phyloP scores from a whole-genome alignment of 345 rosid species.

The Bruguiera sexangula region DNA sequence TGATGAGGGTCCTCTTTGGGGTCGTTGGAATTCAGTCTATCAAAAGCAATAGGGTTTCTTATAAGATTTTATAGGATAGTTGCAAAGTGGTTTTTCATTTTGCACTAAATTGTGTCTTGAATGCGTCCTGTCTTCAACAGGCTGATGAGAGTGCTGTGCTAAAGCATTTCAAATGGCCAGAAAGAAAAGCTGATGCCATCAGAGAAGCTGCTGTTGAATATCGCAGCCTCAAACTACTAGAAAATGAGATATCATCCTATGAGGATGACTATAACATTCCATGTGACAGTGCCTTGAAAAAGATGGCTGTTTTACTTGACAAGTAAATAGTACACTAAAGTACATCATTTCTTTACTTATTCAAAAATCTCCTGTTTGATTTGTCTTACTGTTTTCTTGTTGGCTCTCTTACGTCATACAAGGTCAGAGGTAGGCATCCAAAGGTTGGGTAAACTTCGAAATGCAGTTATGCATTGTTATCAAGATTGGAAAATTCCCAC shows the following conservation, averaged over 20 bases:
- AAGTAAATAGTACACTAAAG: conserved; percentile 41
- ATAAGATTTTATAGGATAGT: neutral
- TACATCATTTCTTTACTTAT: conserved; percentile 8
- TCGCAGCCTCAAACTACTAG: conserved; percentile 64
- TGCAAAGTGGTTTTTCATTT: neutral
- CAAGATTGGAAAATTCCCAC: conserved; percentile 67
- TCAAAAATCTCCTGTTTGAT: neutral
- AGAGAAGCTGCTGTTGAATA: conserved; percentile 88
- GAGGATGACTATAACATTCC: conserved; percentile 50
- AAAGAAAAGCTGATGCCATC: conserved; percentile 82
- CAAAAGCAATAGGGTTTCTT: neutral
- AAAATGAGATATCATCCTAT: conserved; percentile 57
- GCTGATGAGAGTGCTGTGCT: conserved; percentile 88
- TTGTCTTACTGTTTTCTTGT: conserved; percentile 10
- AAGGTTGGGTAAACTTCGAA: conserved; percentile 54
- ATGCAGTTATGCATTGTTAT: conserved; percentile 51
- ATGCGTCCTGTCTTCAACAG: conserved; percentile 29
- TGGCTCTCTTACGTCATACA: conserved; percentile 8
- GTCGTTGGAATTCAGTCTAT: neutral
- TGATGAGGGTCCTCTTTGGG: neutral
- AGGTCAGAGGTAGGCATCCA: conserved; percentile 76
- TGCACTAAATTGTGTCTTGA: neutral
- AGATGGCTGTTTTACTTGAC: conserved; percentile 72
- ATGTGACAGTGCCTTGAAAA: conserved; percentile 65
- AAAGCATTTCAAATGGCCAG: conserved; percentile 96